phyloP scores from a whole-genome alignment of 352 stramenopile genomes.

The Nothophytophthora sp. region DNA sequence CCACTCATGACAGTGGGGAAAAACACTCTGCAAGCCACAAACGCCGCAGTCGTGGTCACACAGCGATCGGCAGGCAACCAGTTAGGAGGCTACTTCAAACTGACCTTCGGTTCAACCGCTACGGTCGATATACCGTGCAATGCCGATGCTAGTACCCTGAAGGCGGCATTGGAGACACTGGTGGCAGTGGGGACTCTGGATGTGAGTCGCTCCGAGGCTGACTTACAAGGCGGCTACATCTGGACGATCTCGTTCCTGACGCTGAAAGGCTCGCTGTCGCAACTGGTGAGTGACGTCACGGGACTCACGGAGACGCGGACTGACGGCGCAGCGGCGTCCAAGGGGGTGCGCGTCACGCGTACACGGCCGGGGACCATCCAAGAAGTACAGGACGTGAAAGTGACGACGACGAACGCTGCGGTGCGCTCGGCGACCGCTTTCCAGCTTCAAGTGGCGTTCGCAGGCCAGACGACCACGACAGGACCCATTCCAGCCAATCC shows the following conservation, averaged over 20 bases:
- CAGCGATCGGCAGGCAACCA: conserved; percentile 59
- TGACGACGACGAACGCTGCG: conserved; percentile 42
- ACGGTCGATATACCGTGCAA: conserved; percentile 83
- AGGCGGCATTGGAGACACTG: conserved; percentile 53
- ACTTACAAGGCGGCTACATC: conserved; percentile 89
- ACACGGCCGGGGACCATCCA: conserved; percentile 52
- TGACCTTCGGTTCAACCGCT: conserved; percentile 41
- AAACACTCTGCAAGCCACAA: conserved; percentile 33
- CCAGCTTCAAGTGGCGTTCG: conserved; percentile 44
- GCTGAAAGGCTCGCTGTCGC: conserved; percentile 40
- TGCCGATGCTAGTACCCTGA: conserved; percentile 73
- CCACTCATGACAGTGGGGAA: conserved; percentile 53
- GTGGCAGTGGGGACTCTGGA: conserved; percentile 55
- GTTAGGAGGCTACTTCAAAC: conserved; percentile 63
- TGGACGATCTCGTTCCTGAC: conserved; percentile 95
- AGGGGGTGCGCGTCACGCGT: conserved; percentile 45
- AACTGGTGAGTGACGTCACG: conserved; percentile 33
- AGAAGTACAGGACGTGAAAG: conserved; percentile 65
- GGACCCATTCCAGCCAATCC: conserved; percentile 83
- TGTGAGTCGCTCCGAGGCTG: conserved; percentile 57
- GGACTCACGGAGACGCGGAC: conserved; percentile 56
- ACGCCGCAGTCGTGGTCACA: conserved; percentile 36
- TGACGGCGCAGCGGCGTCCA: conserved; percentile 38
- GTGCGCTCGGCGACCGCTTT: conserved; percentile 48
- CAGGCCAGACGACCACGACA: conserved; percentile 57